Evolutionary conservation across 2,329 filamentous ascomycete genomes (phyloP).

Genomic region (Stromatinia cepivora): DNA sequence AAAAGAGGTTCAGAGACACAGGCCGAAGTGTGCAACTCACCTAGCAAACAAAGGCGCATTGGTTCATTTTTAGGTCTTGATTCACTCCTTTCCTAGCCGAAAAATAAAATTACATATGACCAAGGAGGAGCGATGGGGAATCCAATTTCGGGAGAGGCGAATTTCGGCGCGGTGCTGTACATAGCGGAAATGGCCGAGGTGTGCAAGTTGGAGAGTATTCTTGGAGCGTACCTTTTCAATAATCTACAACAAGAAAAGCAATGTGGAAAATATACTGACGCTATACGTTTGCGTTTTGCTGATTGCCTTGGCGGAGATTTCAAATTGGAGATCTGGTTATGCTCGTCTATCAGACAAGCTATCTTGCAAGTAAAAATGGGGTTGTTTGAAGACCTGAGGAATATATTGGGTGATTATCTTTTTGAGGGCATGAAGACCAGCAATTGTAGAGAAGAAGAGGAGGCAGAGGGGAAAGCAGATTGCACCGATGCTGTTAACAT

Average conservation of each 20-base stretch:
- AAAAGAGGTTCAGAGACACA: not conserved
- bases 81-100: not conserved
- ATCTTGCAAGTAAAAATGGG: not conserved
- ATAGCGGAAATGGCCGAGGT: too few species aligned
- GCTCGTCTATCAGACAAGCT: not conserved
- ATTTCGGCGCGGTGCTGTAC: not conserved
- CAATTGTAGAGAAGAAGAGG: slow-evolving; percentile 13
- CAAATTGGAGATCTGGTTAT: not conserved
- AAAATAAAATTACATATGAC: not conserved
- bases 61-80: not conserved
- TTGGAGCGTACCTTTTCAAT: not conserved
- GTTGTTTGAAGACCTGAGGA: not conserved
- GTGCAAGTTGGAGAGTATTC: not conserved
- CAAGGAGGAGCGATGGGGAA: not conserved
- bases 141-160: not conserved
- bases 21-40: not conserved
- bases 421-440: slow-evolving; percentile 11
- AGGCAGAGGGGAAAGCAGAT: not conserved
- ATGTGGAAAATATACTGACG: not conserved
- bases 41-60: not conserved
- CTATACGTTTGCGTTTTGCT: not conserved
- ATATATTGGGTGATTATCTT: not conserved
- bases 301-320: not conserved
- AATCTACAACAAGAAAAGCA: not conserved
- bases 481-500: not conserved